phyloP scores from a whole-genome alignment of 2,329 filamentous ascomycete species.

The Bimuria novae-zelandiae region DNA sequence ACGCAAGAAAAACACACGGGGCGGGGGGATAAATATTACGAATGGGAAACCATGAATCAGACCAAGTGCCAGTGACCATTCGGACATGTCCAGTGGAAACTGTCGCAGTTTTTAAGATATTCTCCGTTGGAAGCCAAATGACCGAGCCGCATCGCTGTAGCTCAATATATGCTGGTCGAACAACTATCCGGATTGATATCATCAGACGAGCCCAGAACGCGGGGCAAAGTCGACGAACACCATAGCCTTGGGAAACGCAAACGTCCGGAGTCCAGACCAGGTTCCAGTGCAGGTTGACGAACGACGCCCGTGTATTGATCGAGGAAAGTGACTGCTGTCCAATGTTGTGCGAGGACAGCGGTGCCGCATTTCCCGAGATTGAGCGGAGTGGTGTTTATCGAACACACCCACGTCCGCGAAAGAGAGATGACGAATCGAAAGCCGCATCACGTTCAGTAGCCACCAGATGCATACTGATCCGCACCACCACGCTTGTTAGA shows the following conservation, averaged over 20 bases:
- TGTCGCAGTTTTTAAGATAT: slow-evolving; percentile 30
- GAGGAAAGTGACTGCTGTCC: slow-evolving; percentile 46
- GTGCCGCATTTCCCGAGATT: slow-evolving; percentile 52
- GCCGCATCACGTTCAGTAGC: slow-evolving; percentile 54
- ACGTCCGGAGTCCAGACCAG: slow-evolving; percentile 36
- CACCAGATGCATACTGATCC: slow-evolving; percentile 53
- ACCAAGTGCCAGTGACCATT: slow-evolving; percentile 38
- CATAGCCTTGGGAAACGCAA: slow-evolving; percentile 30
- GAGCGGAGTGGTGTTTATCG: slow-evolving; percentile 36
- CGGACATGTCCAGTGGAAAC: slow-evolving; percentile 30
- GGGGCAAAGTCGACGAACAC: slow-evolving; percentile 32
- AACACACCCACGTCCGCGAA: slow-evolving; percentile 39
- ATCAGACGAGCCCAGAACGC: slow-evolving; percentile 36
- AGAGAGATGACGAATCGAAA: slow-evolving; percentile 49
- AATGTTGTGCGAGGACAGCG: slow-evolving; percentile 45
- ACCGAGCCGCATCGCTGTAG: slow-evolving; percentile 15
- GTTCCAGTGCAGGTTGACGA: slow-evolving; percentile 42
- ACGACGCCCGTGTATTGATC: slow-evolving; percentile 44
- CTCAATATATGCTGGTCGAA: slow-evolving; percentile 25
- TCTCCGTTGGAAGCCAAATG: slow-evolving; percentile 8
- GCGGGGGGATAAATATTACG: slow-evolving; percentile 38
- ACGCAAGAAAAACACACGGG: slow-evolving; percentile 30
- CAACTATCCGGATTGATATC: slow-evolving; percentile 30
- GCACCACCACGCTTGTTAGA: slow-evolving; percentile 56
- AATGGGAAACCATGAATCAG: slow-evolving; percentile 32